Conservation (phyloP, 2,329 filamentous ascomycete species). For the Ophiocordyceps sinensis region DNA sequence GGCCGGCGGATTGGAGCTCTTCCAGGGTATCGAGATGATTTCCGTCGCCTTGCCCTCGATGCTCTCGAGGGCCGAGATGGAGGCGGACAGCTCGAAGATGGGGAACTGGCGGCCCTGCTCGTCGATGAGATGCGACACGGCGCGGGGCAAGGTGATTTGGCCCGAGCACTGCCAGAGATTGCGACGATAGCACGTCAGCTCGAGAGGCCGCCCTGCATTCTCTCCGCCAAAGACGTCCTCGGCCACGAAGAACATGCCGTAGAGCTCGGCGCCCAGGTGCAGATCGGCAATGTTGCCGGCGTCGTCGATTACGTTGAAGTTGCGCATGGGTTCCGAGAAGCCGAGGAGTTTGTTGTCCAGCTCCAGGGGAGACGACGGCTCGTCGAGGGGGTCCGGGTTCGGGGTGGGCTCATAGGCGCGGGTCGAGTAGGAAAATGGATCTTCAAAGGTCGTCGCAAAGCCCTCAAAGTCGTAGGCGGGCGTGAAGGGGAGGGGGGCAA, state of each 20-base stretch:
- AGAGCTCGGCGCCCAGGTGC: conserved; percentile 58
- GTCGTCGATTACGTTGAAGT: conserved; percentile 50
- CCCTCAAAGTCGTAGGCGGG: conserved; percentile 46
- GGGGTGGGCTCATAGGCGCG: conserved; percentile 30
- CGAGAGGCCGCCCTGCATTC: conserved; percentile 44
- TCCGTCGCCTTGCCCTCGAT: conserved; percentile 86
- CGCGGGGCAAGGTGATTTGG: conserved; percentile 62
- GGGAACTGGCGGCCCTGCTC: conserved; percentile 69
- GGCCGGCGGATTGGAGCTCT: conserved; percentile 50
- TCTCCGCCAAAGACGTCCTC: conserved; percentile 62
- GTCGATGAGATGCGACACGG: conserved; percentile 51
- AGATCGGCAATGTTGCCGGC: conserved; percentile 48
- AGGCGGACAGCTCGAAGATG: conserved; percentile 63
- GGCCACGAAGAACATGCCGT: conserved; percentile 81
- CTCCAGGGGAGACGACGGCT: conserved; percentile 38
- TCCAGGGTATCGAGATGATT: conserved; percentile 95
- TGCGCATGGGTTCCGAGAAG: conserved; percentile 51
- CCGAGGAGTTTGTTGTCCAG: conserved; percentile 59
- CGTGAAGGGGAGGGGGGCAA: conserved; percentile 35
- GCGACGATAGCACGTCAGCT: conserved; percentile 87
- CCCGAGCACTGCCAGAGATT: conserved; percentile 94
- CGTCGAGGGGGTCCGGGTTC: conserved; percentile 26
- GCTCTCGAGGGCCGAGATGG: conserved; percentile 76
- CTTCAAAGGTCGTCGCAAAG: conserved; percentile 48
- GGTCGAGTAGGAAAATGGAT: conserved; percentile 46